phyloP scores from a whole-genome alignment of 768 basidiomycete species.

The Gyrodon lividus region DNA sequence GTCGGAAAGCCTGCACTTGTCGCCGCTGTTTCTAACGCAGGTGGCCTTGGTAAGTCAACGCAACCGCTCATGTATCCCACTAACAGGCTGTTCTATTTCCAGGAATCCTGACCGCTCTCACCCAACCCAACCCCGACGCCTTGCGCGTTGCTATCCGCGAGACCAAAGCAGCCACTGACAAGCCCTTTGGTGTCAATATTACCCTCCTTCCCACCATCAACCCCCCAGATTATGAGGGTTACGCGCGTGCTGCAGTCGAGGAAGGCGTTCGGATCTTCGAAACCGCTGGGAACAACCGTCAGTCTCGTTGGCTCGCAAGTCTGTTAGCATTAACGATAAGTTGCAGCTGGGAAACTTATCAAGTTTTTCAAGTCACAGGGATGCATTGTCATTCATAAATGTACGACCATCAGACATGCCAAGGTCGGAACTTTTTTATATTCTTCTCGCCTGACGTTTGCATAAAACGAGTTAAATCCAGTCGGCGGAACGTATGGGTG shows the following conservation, averaged over 20 bases:
- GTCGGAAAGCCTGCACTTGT: conserved; percentile 75
- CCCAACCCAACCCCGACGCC: conserved; percentile 82
- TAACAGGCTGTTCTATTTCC: not conserved
- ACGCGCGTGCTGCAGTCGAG: conserved; percentile 76
- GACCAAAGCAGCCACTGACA: conserved; percentile 63
- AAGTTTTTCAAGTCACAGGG: conserved; percentile 76
- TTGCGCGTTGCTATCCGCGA: conserved; percentile 78
- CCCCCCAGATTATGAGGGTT: conserved; percentile 88
- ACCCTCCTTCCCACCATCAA: conserved; percentile 87
- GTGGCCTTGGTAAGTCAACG: conserved; percentile 60
- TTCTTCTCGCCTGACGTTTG: conserved; percentile 26
- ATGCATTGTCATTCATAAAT: conserved; percentile 87
- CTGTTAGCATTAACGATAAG: not conserved
- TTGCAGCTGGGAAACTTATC: conserved; percentile 71
- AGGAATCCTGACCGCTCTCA: conserved; percentile 85
- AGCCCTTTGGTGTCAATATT: conserved; percentile 84
- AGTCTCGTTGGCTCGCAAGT: conserved; percentile 22
- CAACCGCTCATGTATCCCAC: not conserved
- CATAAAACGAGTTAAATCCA: conserved; percentile 14
- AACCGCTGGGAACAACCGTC: conserved; percentile 91
- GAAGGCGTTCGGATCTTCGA: conserved; percentile 90
- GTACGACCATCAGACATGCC: conserved; percentile 83
- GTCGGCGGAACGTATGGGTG: conserved; percentile 72
- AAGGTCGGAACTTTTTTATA: conserved; percentile 45
- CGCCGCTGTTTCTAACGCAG: conserved; percentile 79